Evolutionary conservation across 768 basidiomycete genomes (phyloP).

Genomic region (Lentinula detonsa): DNA sequence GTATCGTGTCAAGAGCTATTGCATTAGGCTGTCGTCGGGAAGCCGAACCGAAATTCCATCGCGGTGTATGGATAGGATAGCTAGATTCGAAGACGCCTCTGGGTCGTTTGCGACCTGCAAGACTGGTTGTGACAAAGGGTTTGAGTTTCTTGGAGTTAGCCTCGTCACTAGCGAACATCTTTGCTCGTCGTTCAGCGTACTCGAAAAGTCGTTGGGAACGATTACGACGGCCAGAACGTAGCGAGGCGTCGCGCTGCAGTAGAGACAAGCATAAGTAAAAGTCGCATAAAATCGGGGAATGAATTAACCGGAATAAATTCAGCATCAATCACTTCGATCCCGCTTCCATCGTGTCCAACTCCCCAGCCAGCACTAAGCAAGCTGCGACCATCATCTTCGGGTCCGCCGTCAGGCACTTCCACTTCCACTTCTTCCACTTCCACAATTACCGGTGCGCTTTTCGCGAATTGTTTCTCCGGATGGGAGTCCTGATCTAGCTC

Average conservation of each 20-base stretch:
- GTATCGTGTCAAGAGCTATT: background rate
- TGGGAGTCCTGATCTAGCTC: background rate
- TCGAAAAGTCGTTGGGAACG: constrained; percentile 7
- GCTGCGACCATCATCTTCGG: constrained; percentile 52
- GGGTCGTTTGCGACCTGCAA: background rate
- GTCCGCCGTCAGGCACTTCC: background rate
- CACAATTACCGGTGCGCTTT: background rate
- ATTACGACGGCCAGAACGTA: background rate
- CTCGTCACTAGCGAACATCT: background rate
- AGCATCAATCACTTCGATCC: constrained; percentile 62
- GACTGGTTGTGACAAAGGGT: background rate
- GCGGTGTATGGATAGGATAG: background rate
- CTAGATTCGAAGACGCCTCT: background rate
- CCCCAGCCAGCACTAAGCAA: constrained; percentile 70
- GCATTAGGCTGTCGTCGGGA: constrained; percentile 1
- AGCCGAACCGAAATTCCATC: background rate
- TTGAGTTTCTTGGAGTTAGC: background rate
- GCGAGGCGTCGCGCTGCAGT: background rate
- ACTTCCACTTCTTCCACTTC: background rate
- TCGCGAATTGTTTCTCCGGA: constrained; percentile 7
- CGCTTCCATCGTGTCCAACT: constrained; percentile 73
- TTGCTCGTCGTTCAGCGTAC: constrained; percentile 5
- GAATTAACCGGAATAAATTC: constrained; percentile 56
- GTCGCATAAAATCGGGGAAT: background rate
- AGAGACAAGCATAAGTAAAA: background rate